Percentiles rank a stretch among this genome's conserved stretches.
Evolutionary conservation across 2,329 filamentous ascomycete genomes (phyloP).

Genomic region (Cryoendolithus antarcticus): DNA sequence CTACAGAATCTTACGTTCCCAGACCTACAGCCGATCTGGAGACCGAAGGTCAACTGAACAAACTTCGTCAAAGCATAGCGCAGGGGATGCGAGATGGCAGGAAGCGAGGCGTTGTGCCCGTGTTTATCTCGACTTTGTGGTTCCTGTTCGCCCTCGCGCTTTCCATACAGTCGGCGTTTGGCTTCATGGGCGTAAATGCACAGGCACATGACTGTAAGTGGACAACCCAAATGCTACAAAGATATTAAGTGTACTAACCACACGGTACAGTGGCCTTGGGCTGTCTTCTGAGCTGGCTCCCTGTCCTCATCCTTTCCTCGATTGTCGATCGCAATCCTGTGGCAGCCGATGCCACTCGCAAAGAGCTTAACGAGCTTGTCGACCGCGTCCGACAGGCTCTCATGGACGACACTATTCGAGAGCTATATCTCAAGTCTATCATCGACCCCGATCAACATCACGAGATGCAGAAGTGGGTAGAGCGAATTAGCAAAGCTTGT

Average conservation of each 20-base stretch:
- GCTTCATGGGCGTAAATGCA: conserved; percentile 26
- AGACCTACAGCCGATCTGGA: conserved; percentile 4
- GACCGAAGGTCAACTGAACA: conserved; percentile 13
- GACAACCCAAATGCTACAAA: no score
- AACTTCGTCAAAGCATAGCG: conserved; percentile 26
- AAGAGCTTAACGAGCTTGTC: conserved; percentile 29
- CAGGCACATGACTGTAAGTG: conserved; percentile 27
- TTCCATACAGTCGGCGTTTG: conserved; percentile 26
- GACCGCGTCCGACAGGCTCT: conserved; percentile 25
- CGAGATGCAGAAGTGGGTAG: conserved; percentile 16
- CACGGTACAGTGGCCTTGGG: conserved; percentile 26
- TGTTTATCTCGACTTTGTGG: conserved; percentile 32
- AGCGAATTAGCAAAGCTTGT: conserved; percentile 14
- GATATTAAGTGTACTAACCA: conserved; percentile 10
- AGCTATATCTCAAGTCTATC: conserved; percentile 21
- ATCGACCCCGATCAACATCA: conserved; percentile 12
- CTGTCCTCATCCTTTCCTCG: conserved; percentile 31
- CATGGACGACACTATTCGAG: conserved; percentile 16
- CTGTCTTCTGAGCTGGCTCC: conserved; percentile 34
- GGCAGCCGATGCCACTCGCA: conserved; percentile 27
- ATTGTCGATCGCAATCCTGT: conserved; percentile 37
- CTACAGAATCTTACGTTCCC: neutral
- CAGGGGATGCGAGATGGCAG: conserved; percentile 29
- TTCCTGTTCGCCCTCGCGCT: conserved; percentile 29
- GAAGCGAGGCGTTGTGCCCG: conserved; percentile 29